These are phyloP conservation scores for Mycena belliarum DNA, from an alignment of 768 basidiomycete genomes.

Conservation along the genomic window DNA sequence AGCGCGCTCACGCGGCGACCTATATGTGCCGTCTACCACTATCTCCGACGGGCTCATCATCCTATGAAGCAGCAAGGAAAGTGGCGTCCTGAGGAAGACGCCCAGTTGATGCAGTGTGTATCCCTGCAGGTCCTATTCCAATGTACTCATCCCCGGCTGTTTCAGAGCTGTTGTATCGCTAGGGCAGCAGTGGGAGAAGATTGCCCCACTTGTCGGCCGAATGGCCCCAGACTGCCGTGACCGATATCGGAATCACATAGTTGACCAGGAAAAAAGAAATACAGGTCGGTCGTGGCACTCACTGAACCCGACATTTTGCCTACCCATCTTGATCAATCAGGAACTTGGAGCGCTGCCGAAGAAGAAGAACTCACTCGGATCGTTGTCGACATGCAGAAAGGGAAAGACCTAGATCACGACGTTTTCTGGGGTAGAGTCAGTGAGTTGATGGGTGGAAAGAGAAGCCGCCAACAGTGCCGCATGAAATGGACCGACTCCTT, in stretches of 20 bases:
- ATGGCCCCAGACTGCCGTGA: conserved; percentile 83
- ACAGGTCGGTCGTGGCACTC: conserved; percentile 41
- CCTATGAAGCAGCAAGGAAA: conserved; percentile 69
- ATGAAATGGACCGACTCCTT: conserved; percentile 88
- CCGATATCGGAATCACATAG: conserved; percentile 81
- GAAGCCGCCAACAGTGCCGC: conserved; percentile 82
- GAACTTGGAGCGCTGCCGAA: conserved; percentile 77
- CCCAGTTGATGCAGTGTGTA: conserved; percentile 58
- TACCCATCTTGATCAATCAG: no score
- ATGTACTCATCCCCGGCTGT: not conserved
- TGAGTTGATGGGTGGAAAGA: conserved; percentile 71
- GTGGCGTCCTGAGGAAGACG: conserved; percentile 72
- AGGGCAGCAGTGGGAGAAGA: conserved; percentile 82
- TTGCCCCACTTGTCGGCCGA: conserved; percentile 69
- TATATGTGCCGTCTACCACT: conserved; percentile 82
- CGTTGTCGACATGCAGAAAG: conserved; percentile 71
- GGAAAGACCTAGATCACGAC: conserved; percentile 74
- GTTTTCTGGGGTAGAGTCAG: conserved; percentile 84
- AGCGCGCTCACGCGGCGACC: conserved; percentile 72
- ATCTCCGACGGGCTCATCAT: conserved; percentile 69
- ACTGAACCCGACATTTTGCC: no score
- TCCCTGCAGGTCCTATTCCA: not conserved
- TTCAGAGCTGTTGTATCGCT: conserved; percentile 65
- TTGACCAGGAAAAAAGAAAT: conserved; percentile 62
- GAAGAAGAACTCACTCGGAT: conserved; percentile 74